phyloP scores from a whole-genome alignment of 768 basidiomycete genomes.

The Russula emetica region DNA sequence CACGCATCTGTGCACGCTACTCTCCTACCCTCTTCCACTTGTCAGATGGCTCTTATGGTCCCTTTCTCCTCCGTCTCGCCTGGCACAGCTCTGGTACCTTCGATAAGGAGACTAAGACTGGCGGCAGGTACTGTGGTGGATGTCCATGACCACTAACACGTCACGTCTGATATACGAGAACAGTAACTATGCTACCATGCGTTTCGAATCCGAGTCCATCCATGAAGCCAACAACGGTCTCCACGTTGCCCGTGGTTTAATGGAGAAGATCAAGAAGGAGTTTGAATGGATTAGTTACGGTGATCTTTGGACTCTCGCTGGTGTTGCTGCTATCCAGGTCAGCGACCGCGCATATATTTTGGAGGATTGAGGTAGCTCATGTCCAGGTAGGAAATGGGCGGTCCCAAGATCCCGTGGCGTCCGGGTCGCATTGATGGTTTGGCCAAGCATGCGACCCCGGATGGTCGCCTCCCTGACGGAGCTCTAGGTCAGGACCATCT shows the following conservation, averaged over 20 bases:
- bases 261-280: constrained; percentile 84
- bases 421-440: constrained; percentile 89
- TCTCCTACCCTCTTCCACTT: constrained; percentile 21
- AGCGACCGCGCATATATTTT: constrained; percentile 1
- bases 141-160: constrained; percentile 13
- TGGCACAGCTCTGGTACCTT: constrained; percentile 96
- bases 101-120: constrained; percentile 70
- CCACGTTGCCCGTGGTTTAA: constrained; percentile 68
- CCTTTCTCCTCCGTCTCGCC: constrained; percentile 82
- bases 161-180: constrained; percentile 16
- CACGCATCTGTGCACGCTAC: constrained; percentile 6
- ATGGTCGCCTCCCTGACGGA: constrained; percentile 88
- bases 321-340: constrained; percentile 82
- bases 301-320: constrained; percentile 94
- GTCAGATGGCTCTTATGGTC: constrained; percentile 83
- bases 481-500: constrained; percentile 80
- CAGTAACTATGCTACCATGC: constrained; percentile 98
- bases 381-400: constrained; percentile 68
- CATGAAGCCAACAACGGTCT: constrained; percentile 86
- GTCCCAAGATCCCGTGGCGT: constrained; percentile 91
- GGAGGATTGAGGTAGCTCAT: background rate
- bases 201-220: constrained; percentile 82
- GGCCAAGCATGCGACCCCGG: constrained; percentile 68
- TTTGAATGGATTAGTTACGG: constrained; percentile 95
- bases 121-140: constrained; percentile 66